phyloP scores from a whole-genome alignment of 1,284 basidiomycete species.

The Rhodotorula sp. region DNA sequence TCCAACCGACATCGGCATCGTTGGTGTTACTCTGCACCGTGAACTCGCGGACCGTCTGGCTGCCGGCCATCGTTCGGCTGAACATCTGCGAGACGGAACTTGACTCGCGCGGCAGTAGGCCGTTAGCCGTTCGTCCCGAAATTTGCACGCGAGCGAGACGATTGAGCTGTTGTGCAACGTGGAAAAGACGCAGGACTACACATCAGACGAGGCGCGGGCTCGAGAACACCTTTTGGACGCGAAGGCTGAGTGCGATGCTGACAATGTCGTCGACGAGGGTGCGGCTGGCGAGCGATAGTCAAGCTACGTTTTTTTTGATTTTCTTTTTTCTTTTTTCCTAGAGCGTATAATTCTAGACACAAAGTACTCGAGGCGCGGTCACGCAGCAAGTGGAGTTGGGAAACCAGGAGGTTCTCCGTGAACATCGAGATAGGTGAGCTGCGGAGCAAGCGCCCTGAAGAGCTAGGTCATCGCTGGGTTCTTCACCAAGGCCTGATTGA shows the following conservation, averaged over 20 bases:
- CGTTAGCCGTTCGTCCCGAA: no score
- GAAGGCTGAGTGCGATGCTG: background rate
- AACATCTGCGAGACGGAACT: background rate
- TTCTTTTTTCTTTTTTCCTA: accelerated
- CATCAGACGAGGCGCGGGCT: background rate
- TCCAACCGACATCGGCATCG: no score
- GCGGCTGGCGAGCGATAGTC: background rate
- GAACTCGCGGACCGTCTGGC: background rate
- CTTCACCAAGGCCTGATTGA: background rate
- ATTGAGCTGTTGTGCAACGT: no score
- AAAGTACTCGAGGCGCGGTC: background rate
- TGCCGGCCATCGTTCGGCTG: background rate
- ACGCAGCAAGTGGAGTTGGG: no score
- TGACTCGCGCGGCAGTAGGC: background rate
- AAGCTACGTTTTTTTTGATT: no score
- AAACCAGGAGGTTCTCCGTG: background rate
- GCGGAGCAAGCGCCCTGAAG: background rate
- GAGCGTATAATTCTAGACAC: no score
- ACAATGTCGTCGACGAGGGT: background rate
- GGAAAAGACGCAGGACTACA: background rate
- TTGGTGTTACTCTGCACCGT: background rate
- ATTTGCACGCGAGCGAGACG: no score
- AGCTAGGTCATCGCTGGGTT: background rate
- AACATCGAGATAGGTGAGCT: background rate
- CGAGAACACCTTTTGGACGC: background rate